These are phyloP conservation scores for Anisogramma anomala DNA, from an alignment of 2,329 filamentous ascomycete genomes.

Conservation along the genomic window DNA sequence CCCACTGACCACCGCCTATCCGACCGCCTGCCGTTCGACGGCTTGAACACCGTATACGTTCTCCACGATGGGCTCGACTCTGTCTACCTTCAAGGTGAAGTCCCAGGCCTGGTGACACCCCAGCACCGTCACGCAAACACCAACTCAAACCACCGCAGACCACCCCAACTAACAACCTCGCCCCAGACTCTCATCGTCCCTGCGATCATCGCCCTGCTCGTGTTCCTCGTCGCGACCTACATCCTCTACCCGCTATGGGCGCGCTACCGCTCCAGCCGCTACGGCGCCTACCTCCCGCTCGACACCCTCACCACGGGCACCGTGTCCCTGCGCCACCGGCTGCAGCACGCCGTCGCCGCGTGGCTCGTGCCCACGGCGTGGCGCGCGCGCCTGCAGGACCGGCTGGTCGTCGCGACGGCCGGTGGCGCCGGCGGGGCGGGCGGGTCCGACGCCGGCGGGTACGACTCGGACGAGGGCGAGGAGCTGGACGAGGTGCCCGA, in stretches of 20 bases:
- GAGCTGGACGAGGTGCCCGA: conserved; percentile 52
- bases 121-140: too few species aligned
- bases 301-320: conserved; percentile 50
- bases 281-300: conserved; percentile 63
- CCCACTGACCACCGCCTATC: not conserved
- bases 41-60: not conserved
- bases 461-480: conserved; percentile 56
- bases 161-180: not conserved
- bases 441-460: conserved; percentile 37
- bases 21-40: too few species aligned
- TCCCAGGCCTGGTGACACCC: too few species aligned
- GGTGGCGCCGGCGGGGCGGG: conserved; percentile 18
- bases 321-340: conserved; percentile 39
- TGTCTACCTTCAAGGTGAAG: conserved; percentile 19
- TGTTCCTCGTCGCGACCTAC: conserved; percentile 57
- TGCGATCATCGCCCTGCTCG: conserved; percentile 54
- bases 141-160: too few species aligned
- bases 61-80: conserved; percentile 24
- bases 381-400: conserved; percentile 30
- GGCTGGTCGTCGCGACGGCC: conserved; percentile 29
- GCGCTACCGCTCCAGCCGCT: conserved; percentile 52
- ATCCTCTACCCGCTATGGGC: conserved; percentile 57
- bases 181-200: conserved; percentile 57
- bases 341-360: conserved; percentile 30
- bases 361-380: conserved; percentile 36